Evolutionary conservation across 2,329 filamentous ascomycete species (phyloP), one percentile per base, ranked within the genome.

Genomic region (Microdochium nivale): DNA sequence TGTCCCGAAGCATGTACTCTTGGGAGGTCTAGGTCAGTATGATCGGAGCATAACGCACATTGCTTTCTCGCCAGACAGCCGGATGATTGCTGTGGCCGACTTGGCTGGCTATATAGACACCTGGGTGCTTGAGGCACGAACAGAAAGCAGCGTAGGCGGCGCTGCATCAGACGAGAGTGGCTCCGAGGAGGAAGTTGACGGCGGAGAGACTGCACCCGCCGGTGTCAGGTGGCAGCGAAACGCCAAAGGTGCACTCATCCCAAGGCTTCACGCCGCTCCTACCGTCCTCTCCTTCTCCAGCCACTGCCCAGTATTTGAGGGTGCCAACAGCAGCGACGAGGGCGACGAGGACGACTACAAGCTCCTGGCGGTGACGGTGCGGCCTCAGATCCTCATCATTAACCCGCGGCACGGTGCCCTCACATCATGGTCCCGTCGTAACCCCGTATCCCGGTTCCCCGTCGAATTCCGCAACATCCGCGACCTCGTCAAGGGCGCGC

Each of bases 91-190:
- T 9, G 81, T 84, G 27, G 84, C 86, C 48, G 92, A 96, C 65
- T 70, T 96, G 50, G 84, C 87, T 44, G 94, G 94, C 44, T 90
- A 85, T 67, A 76, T 97, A 30, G 91, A 97, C 63, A 90, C 86
- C 19, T 99, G 91, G 88, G 71, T 90, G 1, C 69, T 95, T 51
- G 77, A 81, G 62, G 78, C 78, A 56, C 58, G 9, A 59, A 66
- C 21, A 62, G 64, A 25, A 50, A 61, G 43, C 60, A 69, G 64
- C 66, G 62, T 59, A 53, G 52, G 54, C 48, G 57, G 63, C 40
- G 54, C 60, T 51, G 60, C 67, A 16, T 68, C 68, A 25, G 73
- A 72, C 49, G 67, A 67, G 43, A 69, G 70, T 47, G 67, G 62
- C 21, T 72, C 69, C 5, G 59, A 59, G 25, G 58, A 56, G 7